Evolutionary conservation across 1,139 yeast genomes (phyloP).

Genomic region (Pichia sp.): DNA sequence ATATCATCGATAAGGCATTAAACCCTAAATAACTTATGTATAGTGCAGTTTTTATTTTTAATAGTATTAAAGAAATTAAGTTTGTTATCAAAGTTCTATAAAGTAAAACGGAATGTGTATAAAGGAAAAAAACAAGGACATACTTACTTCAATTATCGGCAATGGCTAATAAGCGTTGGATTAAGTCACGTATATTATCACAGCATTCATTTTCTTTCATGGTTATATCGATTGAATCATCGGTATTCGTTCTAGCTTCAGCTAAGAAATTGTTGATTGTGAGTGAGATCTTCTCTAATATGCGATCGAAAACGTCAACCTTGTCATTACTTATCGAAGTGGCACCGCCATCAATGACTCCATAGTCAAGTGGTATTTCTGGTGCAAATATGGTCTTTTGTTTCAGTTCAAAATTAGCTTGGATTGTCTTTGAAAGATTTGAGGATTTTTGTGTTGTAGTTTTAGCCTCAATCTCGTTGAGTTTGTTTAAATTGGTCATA

Average conservation of each 20-base stretch:
- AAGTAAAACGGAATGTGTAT: not conserved
- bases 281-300: conserved; percentile 15
- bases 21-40: too few relatives aligned
- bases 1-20: too few relatives aligned
- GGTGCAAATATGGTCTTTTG: conserved; percentile 12
- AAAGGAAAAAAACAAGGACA: too few relatives aligned
- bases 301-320: conserved; percentile 20
- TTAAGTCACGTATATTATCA: conserved; percentile 21
- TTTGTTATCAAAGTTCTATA: too few relatives aligned
- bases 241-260: conserved; percentile 6
- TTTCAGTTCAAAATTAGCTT: conserved; percentile 6
- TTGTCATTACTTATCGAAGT: not conserved
- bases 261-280: conserved; percentile 16
- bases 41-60: too few relatives aligned
- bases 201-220: conserved; percentile 20
- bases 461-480: not conserved
- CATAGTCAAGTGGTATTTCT: conserved; percentile 5
- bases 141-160: too few relatives aligned
- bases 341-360: not conserved
- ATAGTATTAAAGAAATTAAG: too few relatives aligned
- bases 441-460: conserved; percentile 5
- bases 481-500: not conserved
- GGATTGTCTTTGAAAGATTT: conserved; percentile 10
- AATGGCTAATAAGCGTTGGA: conserved; percentile 16
- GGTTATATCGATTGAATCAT: not conserved